Percentiles rank a stretch among this genome's conserved stretches.
phyloP scores from a whole-genome alignment of 805 yeast genomes.

The Candida piceae region DNA sequence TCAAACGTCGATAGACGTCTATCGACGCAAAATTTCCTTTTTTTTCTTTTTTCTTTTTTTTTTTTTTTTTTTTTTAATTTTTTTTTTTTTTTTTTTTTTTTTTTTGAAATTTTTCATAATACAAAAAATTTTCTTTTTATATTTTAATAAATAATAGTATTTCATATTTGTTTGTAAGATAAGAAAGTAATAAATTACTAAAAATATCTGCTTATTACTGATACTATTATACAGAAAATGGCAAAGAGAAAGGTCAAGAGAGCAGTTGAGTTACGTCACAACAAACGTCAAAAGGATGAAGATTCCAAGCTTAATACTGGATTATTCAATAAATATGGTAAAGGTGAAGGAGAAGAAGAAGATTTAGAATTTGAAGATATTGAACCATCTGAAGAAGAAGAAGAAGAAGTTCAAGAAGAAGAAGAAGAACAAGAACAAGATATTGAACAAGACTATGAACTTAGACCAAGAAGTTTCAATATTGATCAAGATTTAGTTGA shows the following conservation, averaged over 20 bases:
- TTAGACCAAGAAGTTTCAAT: constrained; percentile 54
- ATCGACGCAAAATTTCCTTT: background rate
- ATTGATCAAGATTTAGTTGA: constrained; percentile 46
- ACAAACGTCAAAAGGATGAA: constrained; percentile 37
- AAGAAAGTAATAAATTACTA: no score
- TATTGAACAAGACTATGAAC: constrained; percentile 76
- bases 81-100: no score
- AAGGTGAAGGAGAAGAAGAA: constrained; percentile 12
- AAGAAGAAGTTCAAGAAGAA: constrained; percentile 12
- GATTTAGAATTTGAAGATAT: constrained; percentile 1
- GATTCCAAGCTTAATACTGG: constrained; percentile 38
- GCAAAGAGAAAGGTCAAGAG: constrained; percentile 34
- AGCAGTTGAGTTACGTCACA: constrained; percentile 29
- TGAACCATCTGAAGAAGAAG: constrained; percentile 16
- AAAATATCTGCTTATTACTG: no score
- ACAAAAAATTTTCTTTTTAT: no score
- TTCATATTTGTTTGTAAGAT: no score
- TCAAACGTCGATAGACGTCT: background rate
- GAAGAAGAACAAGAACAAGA: constrained; percentile 29
- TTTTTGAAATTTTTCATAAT: no score
- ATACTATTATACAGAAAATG: constrained; percentile 19
- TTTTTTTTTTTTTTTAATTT: no score
- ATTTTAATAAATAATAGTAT: no score
- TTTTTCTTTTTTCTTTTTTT: no score
- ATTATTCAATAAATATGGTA: constrained; percentile 22